These are phyloP conservation scores for Lipomyces yamanashiensis DNA, from an alignment of 805 yeast species.

Conservation along the genomic window DNA sequence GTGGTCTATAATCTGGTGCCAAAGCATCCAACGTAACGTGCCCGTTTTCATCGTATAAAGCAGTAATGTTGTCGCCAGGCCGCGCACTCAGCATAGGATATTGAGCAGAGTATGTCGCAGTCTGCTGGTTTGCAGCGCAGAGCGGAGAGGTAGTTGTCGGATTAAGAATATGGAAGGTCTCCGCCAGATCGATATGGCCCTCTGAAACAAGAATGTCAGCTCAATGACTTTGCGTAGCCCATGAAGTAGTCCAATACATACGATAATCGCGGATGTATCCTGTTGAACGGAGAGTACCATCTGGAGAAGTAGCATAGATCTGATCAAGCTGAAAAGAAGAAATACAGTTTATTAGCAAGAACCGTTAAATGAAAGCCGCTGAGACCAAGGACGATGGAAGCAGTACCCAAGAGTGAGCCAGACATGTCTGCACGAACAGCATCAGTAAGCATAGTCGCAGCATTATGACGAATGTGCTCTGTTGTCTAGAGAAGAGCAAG, in stretches of 20 bases:
- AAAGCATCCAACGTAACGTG: constrained; percentile 37
- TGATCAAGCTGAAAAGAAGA: constrained; percentile 17
- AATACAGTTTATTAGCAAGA: background rate
- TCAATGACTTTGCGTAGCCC: background rate
- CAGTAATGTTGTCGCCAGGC: constrained; percentile 34
- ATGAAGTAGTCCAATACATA: background rate
- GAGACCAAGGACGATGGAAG: background rate
- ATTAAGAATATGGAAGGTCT: constrained; percentile 35
- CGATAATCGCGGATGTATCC: constrained; percentile 36
- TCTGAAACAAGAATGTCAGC: background rate
- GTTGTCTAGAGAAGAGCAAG: background rate
- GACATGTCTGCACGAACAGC: background rate
- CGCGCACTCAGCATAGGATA: constrained; percentile 37
- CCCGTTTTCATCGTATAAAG: constrained; percentile 35
- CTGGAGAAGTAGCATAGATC: constrained; percentile 24
- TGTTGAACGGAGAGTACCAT: constrained; percentile 25
- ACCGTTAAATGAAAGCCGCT: background rate
- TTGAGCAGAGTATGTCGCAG: constrained; percentile 26
- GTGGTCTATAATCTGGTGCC: constrained; percentile 36
- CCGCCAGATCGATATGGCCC: constrained; percentile 36
- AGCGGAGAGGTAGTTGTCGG: constrained; percentile 24
- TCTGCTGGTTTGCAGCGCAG: constrained; percentile 30
- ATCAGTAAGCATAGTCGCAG: background rate
- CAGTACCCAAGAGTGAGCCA: constrained; percentile 34
- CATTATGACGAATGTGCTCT: background rate